phyloP scores from a whole-genome alignment of 192 early-diverging fungal species.

The Phlyctochytrium planicorne region DNA sequence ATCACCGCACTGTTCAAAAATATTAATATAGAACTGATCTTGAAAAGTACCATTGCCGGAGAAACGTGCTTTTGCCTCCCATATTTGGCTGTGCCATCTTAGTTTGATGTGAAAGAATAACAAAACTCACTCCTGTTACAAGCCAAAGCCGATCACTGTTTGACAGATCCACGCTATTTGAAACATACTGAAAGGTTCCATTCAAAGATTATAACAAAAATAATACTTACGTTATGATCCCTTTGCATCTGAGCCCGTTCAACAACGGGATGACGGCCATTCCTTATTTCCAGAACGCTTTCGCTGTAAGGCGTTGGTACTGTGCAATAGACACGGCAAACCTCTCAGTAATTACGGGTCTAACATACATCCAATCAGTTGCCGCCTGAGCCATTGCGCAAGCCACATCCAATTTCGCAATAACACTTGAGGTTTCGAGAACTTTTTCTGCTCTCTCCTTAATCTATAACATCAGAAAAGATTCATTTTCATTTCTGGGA shows the following conservation, averaged over 20 bases:
- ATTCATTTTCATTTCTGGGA: constrained; percentile 7
- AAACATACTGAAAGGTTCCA: constrained; percentile 16
- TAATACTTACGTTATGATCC: constrained; percentile 23
- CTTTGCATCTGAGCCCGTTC: constrained; percentile 47
- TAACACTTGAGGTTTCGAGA: constrained; percentile 24
- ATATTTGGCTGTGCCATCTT: constrained; percentile 67
- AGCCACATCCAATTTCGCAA: constrained; percentile 48
- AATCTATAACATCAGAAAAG: constrained; percentile 8
- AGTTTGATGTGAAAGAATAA: neutral
- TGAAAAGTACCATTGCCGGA: constrained; percentile 61
- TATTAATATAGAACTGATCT: constrained; percentile 15
- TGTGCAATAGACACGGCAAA: no score
- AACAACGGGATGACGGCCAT: constrained; percentile 73
- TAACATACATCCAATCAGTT: constrained; percentile 52
- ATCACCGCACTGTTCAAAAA: constrained; percentile 40
- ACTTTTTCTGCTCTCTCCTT: constrained; percentile 11
- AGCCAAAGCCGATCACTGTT: constrained; percentile 13
- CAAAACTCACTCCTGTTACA: constrained; percentile 24
- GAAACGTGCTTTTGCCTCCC: constrained; percentile 73
- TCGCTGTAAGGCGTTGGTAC: no score
- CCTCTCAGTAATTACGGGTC: no score
- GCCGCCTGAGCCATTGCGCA: constrained; percentile 53
- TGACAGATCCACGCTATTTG: constrained; percentile 18
- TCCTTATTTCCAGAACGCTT: constrained; percentile 45
- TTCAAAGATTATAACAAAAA: neutral